Evolutionary conservation across 2,329 filamentous ascomycete genomes (phyloP).

Genomic region (Grosmannia clavigera): DNA sequence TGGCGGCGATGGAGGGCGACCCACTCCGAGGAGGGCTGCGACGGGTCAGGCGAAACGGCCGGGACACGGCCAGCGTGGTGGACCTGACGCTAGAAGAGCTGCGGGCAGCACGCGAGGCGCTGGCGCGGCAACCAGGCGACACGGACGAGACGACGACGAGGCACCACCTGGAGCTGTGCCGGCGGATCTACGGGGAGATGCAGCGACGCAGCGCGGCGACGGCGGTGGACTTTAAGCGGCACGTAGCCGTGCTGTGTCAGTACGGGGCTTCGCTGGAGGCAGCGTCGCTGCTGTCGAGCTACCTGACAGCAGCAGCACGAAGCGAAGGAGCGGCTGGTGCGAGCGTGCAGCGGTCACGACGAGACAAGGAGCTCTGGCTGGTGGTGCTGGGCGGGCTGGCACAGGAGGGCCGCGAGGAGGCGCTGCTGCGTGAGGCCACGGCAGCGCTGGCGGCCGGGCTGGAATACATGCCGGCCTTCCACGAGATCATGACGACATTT

Average conservation of each 20-base stretch:
- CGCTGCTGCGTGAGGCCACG: slow-evolving; percentile 38
- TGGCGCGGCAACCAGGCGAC: slow-evolving; percentile 1
- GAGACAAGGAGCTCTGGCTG: slow-evolving; percentile 28
- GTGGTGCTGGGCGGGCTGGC: slow-evolving; percentile 49
- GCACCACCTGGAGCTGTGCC: slow-evolving; percentile 35
- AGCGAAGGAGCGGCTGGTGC: not conserved
- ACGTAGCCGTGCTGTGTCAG: slow-evolving; percentile 36
- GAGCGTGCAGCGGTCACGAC: slow-evolving; percentile 11
- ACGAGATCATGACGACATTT: slow-evolving; percentile 46
- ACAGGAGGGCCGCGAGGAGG: slow-evolving; percentile 41
- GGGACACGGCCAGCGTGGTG: slow-evolving; percentile 8
- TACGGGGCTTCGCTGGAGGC: slow-evolving; percentile 46
- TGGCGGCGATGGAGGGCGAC: no score
- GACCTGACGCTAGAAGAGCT: slow-evolving; percentile 29
- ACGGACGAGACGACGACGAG: not conserved
- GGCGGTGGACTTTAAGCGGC: slow-evolving; percentile 25
- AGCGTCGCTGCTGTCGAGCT: slow-evolving; percentile 26
- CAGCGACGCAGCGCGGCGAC: slow-evolving; percentile 12
- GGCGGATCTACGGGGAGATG: slow-evolving; percentile 28
- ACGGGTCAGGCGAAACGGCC: no score
- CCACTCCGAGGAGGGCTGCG: slow-evolving; percentile 35
- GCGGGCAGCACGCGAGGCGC: slow-evolving; percentile 27
- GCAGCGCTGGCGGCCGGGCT: slow-evolving; percentile 28
- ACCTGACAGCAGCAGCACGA: slow-evolving; percentile 14
- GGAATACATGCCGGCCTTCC: slow-evolving; percentile 30